phyloP scores from a whole-genome alignment of 179 eudicot species.

The Beta lomatogona region DNA sequence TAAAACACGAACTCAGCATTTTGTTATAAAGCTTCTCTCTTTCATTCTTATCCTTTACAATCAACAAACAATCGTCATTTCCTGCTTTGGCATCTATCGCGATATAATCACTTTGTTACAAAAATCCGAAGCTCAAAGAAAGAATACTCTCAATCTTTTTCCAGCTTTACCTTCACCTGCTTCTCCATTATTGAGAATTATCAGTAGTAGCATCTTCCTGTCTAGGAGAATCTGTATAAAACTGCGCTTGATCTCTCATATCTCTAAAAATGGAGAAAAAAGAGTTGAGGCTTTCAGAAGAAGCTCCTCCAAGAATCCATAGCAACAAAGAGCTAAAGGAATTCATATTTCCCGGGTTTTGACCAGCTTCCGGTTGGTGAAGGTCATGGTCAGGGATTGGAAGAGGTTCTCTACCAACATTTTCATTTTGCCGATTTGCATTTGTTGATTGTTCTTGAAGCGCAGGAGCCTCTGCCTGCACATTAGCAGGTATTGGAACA shows the following conservation, averaged over 20 bases:
- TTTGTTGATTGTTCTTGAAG: constrained; percentile 41
- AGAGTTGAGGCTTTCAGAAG: constrained; percentile 85
- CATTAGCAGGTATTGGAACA: constrained; percentile 41
- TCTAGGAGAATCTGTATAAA: constrained; percentile 47
- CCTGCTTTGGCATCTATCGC: neutral
- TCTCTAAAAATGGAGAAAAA: constrained; percentile 88
- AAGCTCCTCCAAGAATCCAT: constrained; percentile 88
- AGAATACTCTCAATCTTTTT: neutral
- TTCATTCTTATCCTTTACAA: neutral
- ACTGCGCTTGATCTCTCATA: constrained; percentile 77
- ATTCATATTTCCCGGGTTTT: constrained; percentile 74
- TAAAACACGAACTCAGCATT: neutral
- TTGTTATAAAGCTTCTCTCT: neutral
- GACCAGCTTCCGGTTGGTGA: constrained; percentile 60
- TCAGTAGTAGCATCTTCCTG: constrained; percentile 45
- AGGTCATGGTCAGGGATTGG: constrained; percentile 50
- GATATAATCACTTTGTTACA: neutral
- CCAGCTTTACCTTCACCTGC: constrained; percentile 12
- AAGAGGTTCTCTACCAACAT: constrained; percentile 42
- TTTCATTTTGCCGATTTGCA: constrained; percentile 32
- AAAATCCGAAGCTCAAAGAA: neutral
- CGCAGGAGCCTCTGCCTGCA: constrained; percentile 39
- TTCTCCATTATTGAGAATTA: constrained; percentile 15
- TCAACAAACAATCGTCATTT: no score
- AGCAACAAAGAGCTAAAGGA: constrained; percentile 83